Evolutionary conservation across 805 yeast genomes (phyloP).

Genomic region (Candida morakotiae): DNA sequence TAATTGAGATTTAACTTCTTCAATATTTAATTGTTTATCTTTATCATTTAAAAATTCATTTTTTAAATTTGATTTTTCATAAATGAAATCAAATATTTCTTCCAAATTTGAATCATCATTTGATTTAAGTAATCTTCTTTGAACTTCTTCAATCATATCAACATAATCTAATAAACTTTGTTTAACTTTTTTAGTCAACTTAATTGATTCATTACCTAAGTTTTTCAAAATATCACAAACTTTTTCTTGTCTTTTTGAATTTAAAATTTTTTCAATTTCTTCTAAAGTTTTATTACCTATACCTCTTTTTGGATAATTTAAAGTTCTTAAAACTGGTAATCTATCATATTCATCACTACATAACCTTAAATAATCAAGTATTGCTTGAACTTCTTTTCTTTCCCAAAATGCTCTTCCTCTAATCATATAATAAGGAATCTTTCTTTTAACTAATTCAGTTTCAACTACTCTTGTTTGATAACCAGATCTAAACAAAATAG

Average conservation of each 20-base stretch:
- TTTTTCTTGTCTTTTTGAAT: conserved; percentile 4
- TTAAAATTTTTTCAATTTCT: conserved; percentile 19
- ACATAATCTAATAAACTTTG: conserved; percentile 14
- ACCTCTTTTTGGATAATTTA: conserved; percentile 63
- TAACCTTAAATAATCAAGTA: conserved; percentile 63
- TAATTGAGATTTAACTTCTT: conserved; percentile 37
- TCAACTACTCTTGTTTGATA: conserved; percentile 62
- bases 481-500: conserved; percentile 67
- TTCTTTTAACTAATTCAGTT: conserved; percentile 47
- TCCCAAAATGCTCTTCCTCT: conserved; percentile 84
- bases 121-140: background rate
- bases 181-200: conserved; percentile 3
- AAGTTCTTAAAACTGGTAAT: conserved; percentile 52
- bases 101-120: background rate
- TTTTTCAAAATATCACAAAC: conserved; percentile 7
- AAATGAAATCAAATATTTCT: conserved; percentile 21
- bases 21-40: conserved; percentile 30
- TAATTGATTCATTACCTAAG: background rate
- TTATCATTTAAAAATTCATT: conserved; percentile 23
- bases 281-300: conserved; percentile 56
- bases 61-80: conserved; percentile 24
- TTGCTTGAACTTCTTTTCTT: conserved; percentile 57
- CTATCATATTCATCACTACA: conserved; percentile 56
- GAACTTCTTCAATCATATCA: conserved; percentile 8
- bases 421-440: conserved; percentile 63